Base-by-base conservation (phyloP, 2,329 filamentous ascomycete species). In the Pseudohalonectria lignicola region DNA sequence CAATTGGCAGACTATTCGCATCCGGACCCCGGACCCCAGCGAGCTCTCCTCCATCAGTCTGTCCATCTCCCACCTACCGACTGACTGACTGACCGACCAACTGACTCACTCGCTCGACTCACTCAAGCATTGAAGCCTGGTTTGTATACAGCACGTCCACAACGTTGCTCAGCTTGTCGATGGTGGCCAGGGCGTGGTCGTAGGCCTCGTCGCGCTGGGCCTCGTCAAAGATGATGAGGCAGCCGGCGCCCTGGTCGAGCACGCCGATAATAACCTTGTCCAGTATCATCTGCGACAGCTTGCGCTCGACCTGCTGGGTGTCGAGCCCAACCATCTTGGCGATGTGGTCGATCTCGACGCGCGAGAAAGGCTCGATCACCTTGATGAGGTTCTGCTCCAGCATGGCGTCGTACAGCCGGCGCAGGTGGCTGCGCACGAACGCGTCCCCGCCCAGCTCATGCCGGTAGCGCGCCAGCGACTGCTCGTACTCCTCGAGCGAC, bases 301-400 rank as follows among this genome's bases (percentile, higher is more conserved):
- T 98, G 52, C 88, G 79, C 76, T 98, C 93, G 43, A 98, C 92
- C 67, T 96, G 90, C 61, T 86, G 82, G 19, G 86, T 94, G 60
- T 96, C 92, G 45, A 98, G 72, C 29, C 90, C 88, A 37, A 98
- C 92, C 82, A 96, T 94, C 69, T 92, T 87, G 49, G 92, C 90
- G 53, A 98, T 86, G 60, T 98, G 92, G 51, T 82, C 83, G 52
- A 98, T 94, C 66, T 98, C 92, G 39, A 98, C 92, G 45, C 88
- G 79, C 54, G 86, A 94, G 67, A 96, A 98, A 17, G 92, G 92
- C 71, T 98, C 92, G 57, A 98, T 98, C 45, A 98, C 92, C 71
- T 98, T 96, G 74, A 96, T 93, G 31, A 98, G 75, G 63, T 98
- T 98, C 74, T 98, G 92, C 70, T 98, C 92, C 56, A 98, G 65